A percentile compares a stretch with the other conserved stretches of the same genome.
phyloP scores from a whole-genome alignment of 2,329 filamentous ascomycete genomes.

The Xylariaceae sp. region DNA sequence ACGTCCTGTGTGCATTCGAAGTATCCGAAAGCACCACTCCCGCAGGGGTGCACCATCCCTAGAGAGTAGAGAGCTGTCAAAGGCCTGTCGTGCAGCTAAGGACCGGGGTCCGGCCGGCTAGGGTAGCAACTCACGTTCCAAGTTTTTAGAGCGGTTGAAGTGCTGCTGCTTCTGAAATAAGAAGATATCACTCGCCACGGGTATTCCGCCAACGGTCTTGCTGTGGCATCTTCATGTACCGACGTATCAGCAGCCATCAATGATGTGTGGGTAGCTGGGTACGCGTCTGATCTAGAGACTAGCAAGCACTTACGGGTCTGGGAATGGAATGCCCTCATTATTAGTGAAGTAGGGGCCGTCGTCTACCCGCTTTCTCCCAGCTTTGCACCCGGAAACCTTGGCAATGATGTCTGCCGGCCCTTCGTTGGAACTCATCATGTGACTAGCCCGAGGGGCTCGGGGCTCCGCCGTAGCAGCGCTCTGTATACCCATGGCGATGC shows the following conservation, averaged over 20 bases:
- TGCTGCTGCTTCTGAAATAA: slow-evolving; percentile 49
- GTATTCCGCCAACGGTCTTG: slow-evolving; percentile 48
- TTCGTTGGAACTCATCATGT: slow-evolving; percentile 33
- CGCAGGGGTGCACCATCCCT: slow-evolving; percentile 25
- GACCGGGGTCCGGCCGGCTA: too few species aligned
- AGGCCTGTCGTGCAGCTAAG: too few species aligned
- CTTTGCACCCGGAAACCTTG: slow-evolving; percentile 42
- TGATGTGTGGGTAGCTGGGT: too few species aligned
- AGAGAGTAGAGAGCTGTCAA: too few species aligned
- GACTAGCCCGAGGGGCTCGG: background rate
- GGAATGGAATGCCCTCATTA: slow-evolving; percentile 48
- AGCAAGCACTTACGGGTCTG: slow-evolving; percentile 35
- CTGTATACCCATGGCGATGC: background rate
- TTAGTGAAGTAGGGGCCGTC: slow-evolving; percentile 49
- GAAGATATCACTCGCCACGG: slow-evolving; percentile 43
- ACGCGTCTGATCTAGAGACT: too few species aligned
- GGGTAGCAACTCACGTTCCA: slow-evolving; percentile 31
- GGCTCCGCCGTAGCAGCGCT: background rate
- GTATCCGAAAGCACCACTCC: slow-evolving; percentile 40
- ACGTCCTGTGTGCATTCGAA: slow-evolving; percentile 36
- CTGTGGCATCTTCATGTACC: slow-evolving; percentile 34
- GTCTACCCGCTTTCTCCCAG: slow-evolving; percentile 42
- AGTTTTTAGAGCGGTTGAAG: slow-evolving; percentile 50
- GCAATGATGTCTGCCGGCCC: slow-evolving; percentile 47
- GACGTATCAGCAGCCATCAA: background rate